Base-by-base conservation (phyloP, 1,139 yeast genomes). In the Kurtzmaniella quercitrusa region DNA sequence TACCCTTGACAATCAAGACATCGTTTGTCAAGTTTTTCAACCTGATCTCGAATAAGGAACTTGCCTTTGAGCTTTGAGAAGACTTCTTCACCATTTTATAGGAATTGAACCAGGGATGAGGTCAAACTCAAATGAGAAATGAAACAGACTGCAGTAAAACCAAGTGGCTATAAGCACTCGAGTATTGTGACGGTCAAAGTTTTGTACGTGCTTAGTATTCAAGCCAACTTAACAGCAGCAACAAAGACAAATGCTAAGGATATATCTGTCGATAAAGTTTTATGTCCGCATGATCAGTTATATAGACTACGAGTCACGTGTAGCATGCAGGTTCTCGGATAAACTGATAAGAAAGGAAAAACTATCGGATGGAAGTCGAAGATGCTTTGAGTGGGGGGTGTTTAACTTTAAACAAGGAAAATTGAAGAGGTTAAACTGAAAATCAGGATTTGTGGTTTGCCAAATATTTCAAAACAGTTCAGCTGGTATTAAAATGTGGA, bases 1-100 rank as follows among this genome's bases (percentile, higher is more conserved):
- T 55, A 1, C 98, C 98, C 53, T 91, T 84, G 33, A 93, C 62
- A 3, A 93, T 79, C 16, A 93, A 65, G 6, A 89, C 94, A 56
- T 89, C 95, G 50, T 83, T 84, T 39, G 87, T 94, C 12, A 76
- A 66, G 38, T 87, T 80, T 42, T 78, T 75, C 38, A 84, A 63
- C 43, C 89, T 66, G 48, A 84, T 79, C 46, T 81, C 87, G 54
- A 82, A 78, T 34, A 81, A 62, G 2, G 84, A 67, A 1, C 83
- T 54, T 38, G 55, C 61, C 44, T 53, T 60, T 2, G 56, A 45
- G 15, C 33, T 40, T 14, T 40, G 40, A 16, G 43, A 36, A 34
- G 42, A 41, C 42, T 57, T 57, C 47, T 55, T 57, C 7, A 40
- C 45, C 60, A 56, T 57, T 17, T n/a, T n/a, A n/a, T n/a, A n/a